Base-by-base conservation (phyloP, 352 stramenopile species). In the Phytopythium chamaehyphon region DNA sequence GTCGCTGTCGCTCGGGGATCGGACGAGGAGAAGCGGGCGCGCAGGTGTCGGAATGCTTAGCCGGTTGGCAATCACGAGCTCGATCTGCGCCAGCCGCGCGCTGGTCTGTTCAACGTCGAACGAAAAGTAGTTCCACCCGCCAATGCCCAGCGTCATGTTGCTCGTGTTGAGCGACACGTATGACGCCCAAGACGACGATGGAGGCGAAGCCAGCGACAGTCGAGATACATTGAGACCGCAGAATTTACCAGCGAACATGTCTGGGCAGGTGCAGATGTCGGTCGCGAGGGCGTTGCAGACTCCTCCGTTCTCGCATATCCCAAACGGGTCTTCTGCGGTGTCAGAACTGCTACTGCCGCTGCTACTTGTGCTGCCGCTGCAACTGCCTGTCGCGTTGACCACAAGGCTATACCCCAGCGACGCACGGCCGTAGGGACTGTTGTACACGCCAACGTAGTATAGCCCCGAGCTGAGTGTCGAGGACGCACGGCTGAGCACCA, bases 401-500 rank as follows among this genome's bases (percentile, higher is more conserved):
- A 61, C 72, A 5, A 91, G 65, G 2, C 47, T 52, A 40, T 84
- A 91, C 0, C 64, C 62, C 7, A 93, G 65, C 3, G 65, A 44
- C 0, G 51, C 66, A 0, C 69, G 60, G 6, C 76, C 83, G 42
- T 90, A 93, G n/a, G 49, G 59, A 26, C 72, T 84, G 55, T 91
- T 93, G 61, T 72, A 76, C 12, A 93, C 63, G 8, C 76, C 76
- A 21, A 91, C 69, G 55, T 89, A 93, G 58, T 89, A 87, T 35
- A 93, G 40, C 0, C 75, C 83, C 1, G 78, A 78, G 43, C 75
- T 86, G 14, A 93, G 62, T 9, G 80, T 90, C 2, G 73, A 87
- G 8, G 71, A 62, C 0, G 79, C 75, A 3, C 76, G 66, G 10
- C 68, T 76, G 8, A 91, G 47, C 11, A 87, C 62, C 21, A 89